Evolutionary conservation across 345 rosid species (phyloP).

Genomic region (Hypericum perforatum): DNA sequence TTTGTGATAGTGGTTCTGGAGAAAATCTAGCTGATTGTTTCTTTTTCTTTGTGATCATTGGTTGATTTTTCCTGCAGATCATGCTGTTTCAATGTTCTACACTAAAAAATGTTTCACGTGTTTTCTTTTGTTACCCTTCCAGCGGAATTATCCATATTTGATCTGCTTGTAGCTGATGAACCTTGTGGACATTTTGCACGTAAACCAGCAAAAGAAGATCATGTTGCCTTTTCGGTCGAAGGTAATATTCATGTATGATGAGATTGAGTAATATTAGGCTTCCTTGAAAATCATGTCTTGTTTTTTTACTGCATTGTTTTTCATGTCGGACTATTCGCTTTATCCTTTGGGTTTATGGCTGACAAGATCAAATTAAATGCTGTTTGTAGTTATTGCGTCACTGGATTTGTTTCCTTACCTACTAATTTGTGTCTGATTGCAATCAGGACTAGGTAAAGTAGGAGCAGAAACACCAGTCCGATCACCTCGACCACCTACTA

Average conservation of each 20-base stretch:
- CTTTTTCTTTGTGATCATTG: constrained; percentile 5
- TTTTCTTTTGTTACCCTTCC: constrained; percentile 11
- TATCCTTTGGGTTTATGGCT: too few relatives aligned
- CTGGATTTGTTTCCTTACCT: too few relatives aligned
- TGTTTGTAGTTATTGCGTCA: too few relatives aligned
- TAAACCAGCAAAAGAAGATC: constrained; percentile 43
- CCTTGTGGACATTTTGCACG: constrained; percentile 23
- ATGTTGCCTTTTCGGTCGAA: constrained; percentile 77
- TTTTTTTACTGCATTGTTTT: not conserved
- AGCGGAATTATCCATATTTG: constrained; percentile 59
- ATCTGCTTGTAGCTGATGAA: constrained; percentile 63
- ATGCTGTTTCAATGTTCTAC: not conserved
- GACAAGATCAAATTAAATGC: too few relatives aligned
- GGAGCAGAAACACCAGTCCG: constrained; percentile 50
- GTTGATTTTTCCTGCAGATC: not conserved
- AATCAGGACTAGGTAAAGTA: constrained; percentile 68
- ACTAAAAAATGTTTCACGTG: not conserved
- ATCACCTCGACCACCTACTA: constrained; percentile 44
- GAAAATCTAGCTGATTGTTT: too few relatives aligned
- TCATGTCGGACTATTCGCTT: not conserved
- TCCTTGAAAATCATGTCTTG: not conserved
- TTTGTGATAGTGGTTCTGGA: too few relatives aligned
- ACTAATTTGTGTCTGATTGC: too few relatives aligned
- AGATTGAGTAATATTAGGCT: not conserved
- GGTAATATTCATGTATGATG: constrained; percentile 31